Evolutionary conservation across 257 asterid genomes (phyloP).

Genomic region (Craterostigma plantagineum): DNA sequence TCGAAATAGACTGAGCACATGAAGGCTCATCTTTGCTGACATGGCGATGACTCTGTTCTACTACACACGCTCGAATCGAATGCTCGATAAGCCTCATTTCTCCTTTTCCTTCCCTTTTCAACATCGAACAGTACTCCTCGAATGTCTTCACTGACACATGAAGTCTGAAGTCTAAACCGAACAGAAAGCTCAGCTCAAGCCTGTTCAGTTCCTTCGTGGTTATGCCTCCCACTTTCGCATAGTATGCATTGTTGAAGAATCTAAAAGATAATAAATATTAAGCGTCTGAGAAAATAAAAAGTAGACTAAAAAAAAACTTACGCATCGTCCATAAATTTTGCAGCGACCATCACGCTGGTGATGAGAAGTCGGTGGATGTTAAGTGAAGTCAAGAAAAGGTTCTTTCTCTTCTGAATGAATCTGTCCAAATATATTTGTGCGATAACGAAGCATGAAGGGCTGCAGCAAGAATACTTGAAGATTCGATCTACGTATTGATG

Average conservation of each 20-base stretch:
- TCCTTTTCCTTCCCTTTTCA: conserved; percentile 32
- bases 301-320: conserved; percentile 27
- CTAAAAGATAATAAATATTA: conserved; percentile 22
- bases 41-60: conserved; percentile 21
- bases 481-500: conserved; percentile 68
- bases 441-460: conserved; percentile 74
- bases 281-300: no score
- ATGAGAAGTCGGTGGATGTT: conserved; percentile 74
- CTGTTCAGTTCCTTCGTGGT: conserved; percentile 68
- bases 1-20: conserved; percentile 26
- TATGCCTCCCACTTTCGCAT: conserved; percentile 86
- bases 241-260: conserved; percentile 72
- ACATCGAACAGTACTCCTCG: conserved; percentile 37
- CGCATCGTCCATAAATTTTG: conserved; percentile 88
- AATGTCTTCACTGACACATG: conserved; percentile 50
- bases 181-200: conserved; percentile 66
- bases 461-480: conserved; percentile 76
- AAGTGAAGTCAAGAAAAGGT: conserved; percentile 37
- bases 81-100: conserved; percentile 26
- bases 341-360: conserved; percentile 87
- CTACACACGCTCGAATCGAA: conserved; percentile 28
- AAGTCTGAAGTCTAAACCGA: conserved; percentile 52
- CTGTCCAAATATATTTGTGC: conserved; percentile 70
- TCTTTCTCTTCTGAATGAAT: conserved; percentile 30
- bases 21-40: conserved; percentile 35